These are phyloP conservation scores for Murraya koenigii DNA, from an alignment of 345 rosid species.

Conservation along the genomic window DNA sequence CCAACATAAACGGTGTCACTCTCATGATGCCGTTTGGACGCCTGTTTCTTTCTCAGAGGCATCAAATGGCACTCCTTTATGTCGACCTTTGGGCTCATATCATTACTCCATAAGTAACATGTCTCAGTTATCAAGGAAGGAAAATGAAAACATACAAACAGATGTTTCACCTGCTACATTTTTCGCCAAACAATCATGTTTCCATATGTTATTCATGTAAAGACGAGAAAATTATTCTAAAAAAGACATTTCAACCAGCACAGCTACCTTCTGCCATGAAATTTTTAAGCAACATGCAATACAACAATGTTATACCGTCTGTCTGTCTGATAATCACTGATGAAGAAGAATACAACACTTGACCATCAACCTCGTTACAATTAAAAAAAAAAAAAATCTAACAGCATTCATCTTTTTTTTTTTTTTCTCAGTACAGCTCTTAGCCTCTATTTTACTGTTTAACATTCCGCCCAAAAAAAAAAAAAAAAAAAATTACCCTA, in stretches of 20 bases:
- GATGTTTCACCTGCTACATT: not conserved
- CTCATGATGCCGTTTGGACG: too few species aligned
- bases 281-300: constrained; percentile 4
- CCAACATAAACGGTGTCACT: too few species aligned
- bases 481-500: too few species aligned
- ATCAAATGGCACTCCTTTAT: too few species aligned
- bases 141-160: not conserved
- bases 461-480: too few species aligned
- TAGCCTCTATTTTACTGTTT: not conserved
- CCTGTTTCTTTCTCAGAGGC: too few species aligned
- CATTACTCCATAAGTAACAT: too few species aligned
- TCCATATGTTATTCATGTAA: not conserved
- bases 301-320: not conserved
- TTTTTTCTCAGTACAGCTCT: not conserved
- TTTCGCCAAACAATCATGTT: not conserved
- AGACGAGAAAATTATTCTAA: not conserved
- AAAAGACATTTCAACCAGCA: not conserved
- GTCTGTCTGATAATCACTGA: too few species aligned
- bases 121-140: too few species aligned
- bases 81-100: too few species aligned
- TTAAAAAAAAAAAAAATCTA: not conserved
- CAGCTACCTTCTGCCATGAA: not conserved
- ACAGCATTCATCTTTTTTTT: not conserved
- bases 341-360: not conserved
- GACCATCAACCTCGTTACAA: not conserved